Base-by-base conservation (phyloP, 225 moss, liverwort and hornwort species). In the Physcomitrellopsis africana region DNA sequence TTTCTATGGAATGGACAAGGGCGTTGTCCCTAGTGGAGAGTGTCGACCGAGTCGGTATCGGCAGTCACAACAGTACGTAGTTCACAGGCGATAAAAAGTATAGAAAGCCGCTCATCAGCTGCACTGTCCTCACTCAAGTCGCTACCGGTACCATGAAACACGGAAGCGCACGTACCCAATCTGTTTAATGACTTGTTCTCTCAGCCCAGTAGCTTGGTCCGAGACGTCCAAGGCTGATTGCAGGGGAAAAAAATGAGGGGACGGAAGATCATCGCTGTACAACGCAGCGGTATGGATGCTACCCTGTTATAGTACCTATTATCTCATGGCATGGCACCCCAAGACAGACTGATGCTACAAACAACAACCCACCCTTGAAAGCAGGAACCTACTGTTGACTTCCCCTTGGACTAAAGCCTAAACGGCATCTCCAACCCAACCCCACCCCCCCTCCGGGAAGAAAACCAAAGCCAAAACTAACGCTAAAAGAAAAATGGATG, bases 351-450 rank as follows among this genome's bases (percentile, higher is more conserved):
- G 68, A 72, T 81, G 72, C 68, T 77, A 57, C 48, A 68, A 72
- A 56, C 63, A 64, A 56, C 47, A 37, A 77, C 70, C 71, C 79
- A 61, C 79, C 73, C 74, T 78, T 65, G 70, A 65, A 78, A 70
- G 78, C 60, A 78, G 82, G 78, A 69, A 47, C 72, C 26, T 51
- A 60, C 68, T 69, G 81, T 82, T 83, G 79, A 83, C 83, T 79
- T 70, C 70, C 24, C 11, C n/a, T 63, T 77, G 64, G 69, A 82
- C 68, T 64, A 29, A 37, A 4, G 32, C 32, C 32, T 37, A 7
- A 37, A 37, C 32, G 32, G 32, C 32, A 37, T 37, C 32, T 37
- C 29, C 29, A 37, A 2, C 55, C 47, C 46, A 18, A 13, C 60
- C 26, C n/a, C 62, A 26, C 9, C 37, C 54, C 70, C 32, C 62